These are phyloP conservation scores for Quambalaria eucalypti DNA, from an alignment of 1,284 basidiomycete genomes.

Conservation along the genomic window DNA sequence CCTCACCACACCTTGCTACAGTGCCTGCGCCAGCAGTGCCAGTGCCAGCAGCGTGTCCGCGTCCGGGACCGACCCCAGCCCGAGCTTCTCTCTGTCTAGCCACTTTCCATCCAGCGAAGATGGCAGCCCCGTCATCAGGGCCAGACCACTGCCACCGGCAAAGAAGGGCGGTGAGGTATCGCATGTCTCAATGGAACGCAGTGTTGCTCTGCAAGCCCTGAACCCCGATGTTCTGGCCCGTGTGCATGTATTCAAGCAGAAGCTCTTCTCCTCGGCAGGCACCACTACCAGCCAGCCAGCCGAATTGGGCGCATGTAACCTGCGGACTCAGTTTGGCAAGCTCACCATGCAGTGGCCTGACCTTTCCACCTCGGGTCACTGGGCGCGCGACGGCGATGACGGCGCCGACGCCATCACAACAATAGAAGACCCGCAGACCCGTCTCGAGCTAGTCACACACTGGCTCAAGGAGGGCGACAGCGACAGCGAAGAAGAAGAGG, in stretches of 20 bases:
- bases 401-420: too few relatives aligned
- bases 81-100: not conserved
- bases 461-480: conserved; percentile 8
- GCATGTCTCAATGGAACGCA: too few relatives aligned
- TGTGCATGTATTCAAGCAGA: not conserved
- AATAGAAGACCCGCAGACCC: too few relatives aligned
- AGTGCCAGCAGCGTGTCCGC: not conserved
- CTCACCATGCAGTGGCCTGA: too few relatives aligned
- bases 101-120: not conserved
- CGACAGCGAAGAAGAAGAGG: not conserved
- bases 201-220: too few relatives aligned
- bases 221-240: not conserved
- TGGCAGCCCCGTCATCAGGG: not conserved
- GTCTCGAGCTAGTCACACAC: not conserved
- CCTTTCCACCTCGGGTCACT: too few relatives aligned
- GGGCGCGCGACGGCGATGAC: too few relatives aligned
- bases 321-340: too few relatives aligned
- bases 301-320: too few relatives aligned
- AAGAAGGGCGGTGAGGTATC: not conserved
- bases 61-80: not conserved
- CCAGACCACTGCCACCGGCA: not conserved
- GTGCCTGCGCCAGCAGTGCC: too few relatives aligned
- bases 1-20: not conserved
- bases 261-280: too few relatives aligned
- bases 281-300: too few relatives aligned